Conservation (phyloP, 2,329 filamentous ascomycete genomes). For the Hypoxylon sp. region DNA sequence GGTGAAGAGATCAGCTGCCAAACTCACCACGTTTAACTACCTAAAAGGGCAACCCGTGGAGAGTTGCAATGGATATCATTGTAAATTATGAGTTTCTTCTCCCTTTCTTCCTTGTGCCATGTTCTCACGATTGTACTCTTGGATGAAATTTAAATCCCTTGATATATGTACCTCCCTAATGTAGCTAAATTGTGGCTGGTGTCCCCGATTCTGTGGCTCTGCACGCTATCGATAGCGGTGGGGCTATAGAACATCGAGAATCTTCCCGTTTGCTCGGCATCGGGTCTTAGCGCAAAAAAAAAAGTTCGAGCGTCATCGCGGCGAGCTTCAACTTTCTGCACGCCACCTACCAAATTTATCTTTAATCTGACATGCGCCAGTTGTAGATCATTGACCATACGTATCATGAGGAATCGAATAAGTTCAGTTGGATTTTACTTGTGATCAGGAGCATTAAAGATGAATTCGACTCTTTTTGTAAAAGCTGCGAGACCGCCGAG, state of each 20-base stretch:
- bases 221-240: conserved; percentile 20
- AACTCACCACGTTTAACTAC: neutral
- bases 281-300: conserved; percentile 48
- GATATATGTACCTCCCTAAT: neutral
- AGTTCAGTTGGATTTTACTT: conserved; percentile 9
- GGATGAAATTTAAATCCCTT: too few species aligned
- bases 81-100: neutral
- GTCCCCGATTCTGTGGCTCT: conserved; percentile 9
- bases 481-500: conserved; percentile 63
- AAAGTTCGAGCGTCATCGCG: conserved; percentile 52
- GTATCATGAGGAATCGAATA: conserved; percentile 32
- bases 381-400: conserved; percentile 4
- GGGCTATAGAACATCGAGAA: conserved; percentile 47
- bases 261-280: conserved; percentile 48
- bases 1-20: neutral
- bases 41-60: neutral
- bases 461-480: conserved; percentile 63
- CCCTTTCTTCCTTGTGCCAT: neutral
- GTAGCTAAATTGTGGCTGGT: conserved; percentile 22
- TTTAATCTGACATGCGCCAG: conserved; percentile 19
- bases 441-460: conserved; percentile 49
- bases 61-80: neutral
- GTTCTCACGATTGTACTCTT: neutral
- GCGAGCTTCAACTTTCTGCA: conserved; percentile 30
- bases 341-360: conserved; percentile 11